A percentile compares a stretch with the other conserved stretches of the same genome.
Conservation (phyloP, 768 basidiomycete genomes). For the Gymnopilus dilepis region DNA sequence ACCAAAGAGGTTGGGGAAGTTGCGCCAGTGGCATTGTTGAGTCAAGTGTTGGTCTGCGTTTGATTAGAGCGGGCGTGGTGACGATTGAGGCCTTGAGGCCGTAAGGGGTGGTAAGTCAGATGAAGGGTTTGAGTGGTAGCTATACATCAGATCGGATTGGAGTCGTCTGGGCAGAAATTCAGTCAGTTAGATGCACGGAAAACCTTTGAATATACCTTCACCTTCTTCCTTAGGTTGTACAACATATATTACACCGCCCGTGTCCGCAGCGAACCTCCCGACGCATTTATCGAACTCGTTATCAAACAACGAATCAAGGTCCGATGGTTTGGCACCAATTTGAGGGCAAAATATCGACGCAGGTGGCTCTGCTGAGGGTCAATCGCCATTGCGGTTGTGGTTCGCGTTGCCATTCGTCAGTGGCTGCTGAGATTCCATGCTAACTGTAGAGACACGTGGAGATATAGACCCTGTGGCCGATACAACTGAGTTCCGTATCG, state of each 20-base stretch:
- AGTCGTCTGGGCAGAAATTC: conserved; percentile 57
- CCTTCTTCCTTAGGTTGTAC: conserved; percentile 77
- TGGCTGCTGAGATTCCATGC: conserved; percentile 26
- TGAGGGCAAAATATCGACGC: conserved; percentile 62
- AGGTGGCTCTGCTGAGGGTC: conserved; percentile 19
- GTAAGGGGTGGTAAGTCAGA: conserved; percentile 79
- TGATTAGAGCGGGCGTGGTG: conserved; percentile 93
- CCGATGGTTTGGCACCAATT: conserved; percentile 70
- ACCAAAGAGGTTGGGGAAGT: conserved; percentile 90
- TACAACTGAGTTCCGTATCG: conserved; percentile 24
- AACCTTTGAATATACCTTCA: conserved; percentile 57
- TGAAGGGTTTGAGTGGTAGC: conserved; percentile 73
- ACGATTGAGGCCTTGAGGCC: too few species aligned
- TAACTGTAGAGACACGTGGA: conserved; percentile 21
- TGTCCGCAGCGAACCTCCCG: conserved; percentile 75
- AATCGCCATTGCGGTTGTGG: conserved; percentile 20
- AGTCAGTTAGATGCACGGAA: conserved; percentile 16
- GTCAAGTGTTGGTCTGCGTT: conserved; percentile 85
- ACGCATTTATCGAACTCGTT: conserved; percentile 78
- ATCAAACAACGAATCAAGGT: conserved; percentile 73
- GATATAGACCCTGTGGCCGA: conserved; percentile 18
- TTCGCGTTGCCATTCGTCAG: conserved; percentile 29
- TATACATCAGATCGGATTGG: conserved; percentile 61
- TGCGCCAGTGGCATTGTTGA: conserved; percentile 76
- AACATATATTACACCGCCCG: conserved; percentile 80